Evolutionary conservation across 2,329 filamentous ascomycete species (phyloP), one percentile per base, ranked within the genome.

Genomic region (Pseudogymnoascus sp.): DNA sequence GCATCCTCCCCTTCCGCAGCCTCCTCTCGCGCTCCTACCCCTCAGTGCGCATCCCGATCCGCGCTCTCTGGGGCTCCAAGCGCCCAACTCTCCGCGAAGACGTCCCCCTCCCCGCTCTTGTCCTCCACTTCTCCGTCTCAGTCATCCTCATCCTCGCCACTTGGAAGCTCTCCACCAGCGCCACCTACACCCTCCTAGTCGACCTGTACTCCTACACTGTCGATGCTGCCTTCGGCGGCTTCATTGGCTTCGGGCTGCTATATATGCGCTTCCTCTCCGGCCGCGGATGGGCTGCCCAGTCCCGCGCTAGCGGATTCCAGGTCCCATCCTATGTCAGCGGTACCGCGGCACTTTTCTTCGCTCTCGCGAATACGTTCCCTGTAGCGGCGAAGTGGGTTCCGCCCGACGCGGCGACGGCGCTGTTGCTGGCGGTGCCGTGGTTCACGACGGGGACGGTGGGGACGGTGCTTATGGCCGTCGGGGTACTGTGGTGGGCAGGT

Each of bases 1-100:
- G 82, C 0, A 77, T 84, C 61, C 71, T 84, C 1, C 81, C 81
- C 0, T 81, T 73, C 62, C 76, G 79, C 3, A 75, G 76, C 37
- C 79, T 82, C 71, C 80, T 82, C 65, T 80, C 77, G 14, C 50
- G 50, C 10, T 56, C 50, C 5, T 64, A 64, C 18, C 50, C 50
- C 28, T 56, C 50, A 56, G 50, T 56, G 2, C 50, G 50, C 28
- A 56, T 56, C 28, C 50, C 50, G 1, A 56, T 56, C 28, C 50
- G 66, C 70, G 8, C 68, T 69, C 50, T 68, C 69, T 21, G 47
- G 50, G 25, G 66, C 63, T 68, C 70, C 5, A 73, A 71, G 38
- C 70, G 71, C 47, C 67, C 70, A 12, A 69, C 66, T 64, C 63
- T 70, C 50, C 66, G 67, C 53, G 28, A 69, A 69, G 40, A 67